Base-by-base conservation (phyloP, 208 protist species). In the Acanthamoeba healyi region DNA sequence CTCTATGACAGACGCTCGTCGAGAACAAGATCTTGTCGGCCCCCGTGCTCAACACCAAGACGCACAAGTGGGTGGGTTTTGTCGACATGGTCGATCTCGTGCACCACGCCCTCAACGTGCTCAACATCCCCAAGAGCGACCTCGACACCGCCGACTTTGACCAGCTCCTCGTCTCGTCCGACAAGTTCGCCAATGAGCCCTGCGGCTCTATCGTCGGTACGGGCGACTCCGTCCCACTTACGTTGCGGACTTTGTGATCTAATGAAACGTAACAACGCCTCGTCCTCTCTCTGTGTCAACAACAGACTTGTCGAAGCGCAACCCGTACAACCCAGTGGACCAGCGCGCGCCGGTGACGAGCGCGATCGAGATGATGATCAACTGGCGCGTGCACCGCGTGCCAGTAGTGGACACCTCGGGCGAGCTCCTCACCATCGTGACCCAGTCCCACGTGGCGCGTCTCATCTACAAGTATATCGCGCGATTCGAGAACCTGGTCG, bases 21-120 rank as follows among this genome's bases (percentile, higher is more conserved):
- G 61, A 93, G 56, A 92, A 95, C 32, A 95, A 95, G 44, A 58
- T 95, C 67, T 42, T 95, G 44, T 95, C 94, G 44, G 67, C 74
- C 56, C 94, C 94, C 58, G 51, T 95, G 22, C 86, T 46, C 38
- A 70, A 95, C 44, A 56, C 22, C 9, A 34, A 40, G 72, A 19
- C 32, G 44, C 63, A 92, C 84, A 95, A 65, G 58, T 95, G 56
- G 84, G 61, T 90, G 54, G 92, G 92, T 34, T 95, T 92, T 24
- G 67, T 95, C 17, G 94, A 95, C 72, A 95, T 95, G 61, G n/a
- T 95, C 14, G 94, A 95, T 61, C 72, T 95, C 58, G 94, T 95
- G 26, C 40, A 44, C 19, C 92, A 94, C 46, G 84, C 88, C 40
- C 65, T 95, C 26, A 86, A 70, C 34, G 46, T 94, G 67, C 61